Base-by-base conservation (phyloP, 495 filamentous ascomycete genomes). In the Geoglossum glabrum region DNA sequence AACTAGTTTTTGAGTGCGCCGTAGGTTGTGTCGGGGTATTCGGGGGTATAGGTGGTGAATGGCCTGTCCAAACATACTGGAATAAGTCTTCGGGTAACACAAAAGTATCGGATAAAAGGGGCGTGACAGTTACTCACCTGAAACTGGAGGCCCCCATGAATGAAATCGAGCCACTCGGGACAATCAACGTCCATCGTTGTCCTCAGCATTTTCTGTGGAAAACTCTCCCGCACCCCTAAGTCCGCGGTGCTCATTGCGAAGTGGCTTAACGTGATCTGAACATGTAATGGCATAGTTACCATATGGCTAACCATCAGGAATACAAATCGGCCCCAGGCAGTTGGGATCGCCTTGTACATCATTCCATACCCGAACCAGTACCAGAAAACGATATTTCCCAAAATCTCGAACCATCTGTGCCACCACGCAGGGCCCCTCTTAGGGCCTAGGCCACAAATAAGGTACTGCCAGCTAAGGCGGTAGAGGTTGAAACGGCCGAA, bases 171-270 rank as follows among this genome's bases (percentile, higher is more conserved):
- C 92, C 92, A 98, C 30, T 80, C 73, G 0, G 92, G 87, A 66
- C 92, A 98, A 66, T 95, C 90, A 19, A 98, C 84, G 60, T 98
- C 92, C 92, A 96, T 96, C 8, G 92, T 96, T 11, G 92, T 98
- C 58, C 92, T 79, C 54, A 98, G 76, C 92, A 96, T 96, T 69
- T 84, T 87, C 71, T 98, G 92, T 1, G 92, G 83, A 68, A 97
- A 98, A 15, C 85, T 90, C 70, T 98, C 92, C 57, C 81, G 73
- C 3, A 82, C 75, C 0, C 92, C 92, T 27, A 95, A 73, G 63
- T 97, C 92, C 8, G 87, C 79, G 0, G 92, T 97, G 61, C 83
- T 88, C 92, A 97, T 98, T 58, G 89, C 87, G 68, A 95, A 98
- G 70, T 98, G 92, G 10, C 85, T 90, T 28, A 97, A 81, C 9